Conservation (phyloP, 192 early-diverging fungal genomes). For the Umbelopsis vinacea region DNA sequence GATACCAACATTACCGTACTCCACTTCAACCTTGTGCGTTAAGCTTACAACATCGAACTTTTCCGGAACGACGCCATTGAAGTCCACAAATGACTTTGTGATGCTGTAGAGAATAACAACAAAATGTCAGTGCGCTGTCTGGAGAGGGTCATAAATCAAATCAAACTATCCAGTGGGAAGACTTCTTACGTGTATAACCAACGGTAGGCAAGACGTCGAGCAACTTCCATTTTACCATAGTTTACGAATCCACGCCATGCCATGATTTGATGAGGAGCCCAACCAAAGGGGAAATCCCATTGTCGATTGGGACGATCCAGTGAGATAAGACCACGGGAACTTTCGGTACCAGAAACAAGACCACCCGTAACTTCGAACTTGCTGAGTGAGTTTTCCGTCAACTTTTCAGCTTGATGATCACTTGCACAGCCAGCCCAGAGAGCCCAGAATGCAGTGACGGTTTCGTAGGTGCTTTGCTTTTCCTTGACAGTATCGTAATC, state of each 20-base stretch:
- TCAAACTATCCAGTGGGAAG: too few relatives aligned
- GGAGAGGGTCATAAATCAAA: not conserved
- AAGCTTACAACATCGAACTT: conserved; percentile 95
- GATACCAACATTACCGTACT: conserved; percentile 94
- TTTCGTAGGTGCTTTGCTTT: conserved; percentile 79
- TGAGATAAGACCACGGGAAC: conserved; percentile 80
- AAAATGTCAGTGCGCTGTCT: not conserved
- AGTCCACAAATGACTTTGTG: conserved; percentile 93
- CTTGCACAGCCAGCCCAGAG: conserved; percentile 90
- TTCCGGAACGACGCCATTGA: conserved; percentile 94
- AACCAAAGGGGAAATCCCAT: conserved; percentile 94
- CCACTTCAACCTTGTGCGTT: conserved; percentile 89
- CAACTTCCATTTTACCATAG: conserved; percentile 77
- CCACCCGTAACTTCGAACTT: conserved; percentile 92
- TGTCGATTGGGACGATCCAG: conserved; percentile 91
- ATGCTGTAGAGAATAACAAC: conserved; percentile 48
- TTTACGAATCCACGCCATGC: conserved; percentile 87
- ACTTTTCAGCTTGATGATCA: conserved; percentile 69
- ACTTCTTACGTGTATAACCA: conserved; percentile 87
- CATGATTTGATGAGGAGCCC: conserved; percentile 99
- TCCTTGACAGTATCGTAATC: conserved; percentile 82
- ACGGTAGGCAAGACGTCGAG: conserved; percentile 82
- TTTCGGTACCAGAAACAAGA: conserved; percentile 89
- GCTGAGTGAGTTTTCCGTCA: conserved; percentile 67
- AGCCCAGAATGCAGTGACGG: conserved; percentile 86